Base-by-base conservation (phyloP, 345 rosid species). In the Gossypium stocksii region DNA sequence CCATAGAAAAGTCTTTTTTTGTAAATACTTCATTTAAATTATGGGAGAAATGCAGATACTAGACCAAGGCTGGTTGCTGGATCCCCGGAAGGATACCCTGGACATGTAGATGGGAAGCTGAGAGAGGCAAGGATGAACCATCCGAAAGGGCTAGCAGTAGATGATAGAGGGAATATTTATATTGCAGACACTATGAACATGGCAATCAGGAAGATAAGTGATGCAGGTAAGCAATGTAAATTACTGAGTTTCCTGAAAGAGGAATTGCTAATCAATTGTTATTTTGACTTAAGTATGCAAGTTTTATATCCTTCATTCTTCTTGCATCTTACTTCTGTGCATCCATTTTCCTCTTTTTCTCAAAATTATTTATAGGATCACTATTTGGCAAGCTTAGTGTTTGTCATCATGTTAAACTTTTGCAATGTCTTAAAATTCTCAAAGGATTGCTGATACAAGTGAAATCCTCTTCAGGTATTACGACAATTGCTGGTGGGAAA, bases 401-500 rank as follows among this genome's bases (percentile, higher is more conserved):
- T 19, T 54, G 17, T 10, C 38, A 22, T 67, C 0, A 15, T 48
- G 14, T 23, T 67, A 23, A 48, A 67, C 1, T 51, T 51, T 69
- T 52, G 44, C 20, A 70, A 51, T 27, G 17, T 11, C 25, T 52
- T 51, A 52, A 51, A 17, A 27, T 51, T 45, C 56, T 70, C 2
- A 7, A 52, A 52, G 46, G 15, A 27, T 69, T 70, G 45, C 71
- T 76, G 38, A 76, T 71, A 51, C 49, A 44, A 60, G 69, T 66
- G 65, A 62, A 52, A 59, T 81, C 54, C 54, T 63, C 27, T 83
- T 72, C 76, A 95, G 99, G 97, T 77, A 91, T 95, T 62, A 93
- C 97, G 68, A 95, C 99, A n/a, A 91, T 95, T 72, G 99, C 99
- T 61, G 98, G 99, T 48, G 99, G 99, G 3, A 95, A 91, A 83